Evolutionary conservation across 1,284 basidiomycete species (phyloP), one percentile per base, ranked within the genome.

Genomic region (Omphalotus olearius): DNA sequence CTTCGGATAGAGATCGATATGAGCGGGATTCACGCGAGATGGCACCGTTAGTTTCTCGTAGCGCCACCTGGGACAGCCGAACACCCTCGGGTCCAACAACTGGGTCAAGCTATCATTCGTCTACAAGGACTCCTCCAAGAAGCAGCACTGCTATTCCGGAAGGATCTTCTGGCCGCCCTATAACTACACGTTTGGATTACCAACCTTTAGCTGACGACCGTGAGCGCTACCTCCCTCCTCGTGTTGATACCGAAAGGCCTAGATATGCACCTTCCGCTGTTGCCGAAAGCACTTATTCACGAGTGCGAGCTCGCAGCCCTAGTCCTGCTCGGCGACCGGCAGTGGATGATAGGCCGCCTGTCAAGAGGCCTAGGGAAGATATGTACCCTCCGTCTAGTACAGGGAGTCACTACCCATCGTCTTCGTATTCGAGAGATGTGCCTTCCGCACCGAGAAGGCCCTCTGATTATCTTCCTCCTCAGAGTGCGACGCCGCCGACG

Each of bases 1-100:
- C 47, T n/a, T 39, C 40, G 17, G 67, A 70, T n/a, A 64, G 64
- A 50, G 69, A 71, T 2, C 61, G 71, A 44, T 63, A 63, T 51
- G 69, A 72, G 6, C 62, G 67, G 30, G 70, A 67, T 38, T 50
- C 51, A 2, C 59, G 60, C 0, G 57, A 60, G 1, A 43, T 33
- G 30, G 30, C 50, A 20, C 36, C 49, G 14, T 6, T 35, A 5
- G 41, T 58, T 10, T 51, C 51, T 33, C 58, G 62, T 50, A 58
- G 49, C 9, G 56, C 60, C 7, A 64, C 62, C 11, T 69, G 65
- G 61, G 70, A 69, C 17, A 47, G 64, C 7, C 68, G 71, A 30
- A 60, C 57, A 17, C 43, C 48, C 35, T 39, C 40, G 7, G 30
- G 30, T 33, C 30, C 30, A 33, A 7, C 30, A 33, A 33, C 30